phyloP scores from a whole-genome alignment of 805 yeast genomes.

The Maudiozyma serrabonitensis region DNA sequence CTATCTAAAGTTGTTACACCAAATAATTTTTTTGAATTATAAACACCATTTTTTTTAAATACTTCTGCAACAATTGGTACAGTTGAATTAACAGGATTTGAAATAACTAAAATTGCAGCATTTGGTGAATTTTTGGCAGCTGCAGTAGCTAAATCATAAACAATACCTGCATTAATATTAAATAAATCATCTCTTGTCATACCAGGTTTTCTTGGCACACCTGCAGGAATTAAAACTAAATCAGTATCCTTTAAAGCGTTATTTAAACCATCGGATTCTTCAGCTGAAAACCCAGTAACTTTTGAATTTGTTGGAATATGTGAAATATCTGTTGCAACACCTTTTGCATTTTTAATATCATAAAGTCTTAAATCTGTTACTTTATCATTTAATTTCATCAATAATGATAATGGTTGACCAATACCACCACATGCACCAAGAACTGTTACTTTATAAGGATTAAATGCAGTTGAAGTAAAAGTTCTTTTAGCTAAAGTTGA shows the following conservation, averaged over 20 bases:
- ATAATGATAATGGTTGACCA: constrained; percentile 79
- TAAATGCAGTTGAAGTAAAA: constrained; percentile 56
- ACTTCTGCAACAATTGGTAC: constrained; percentile 96
- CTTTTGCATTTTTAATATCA: constrained; percentile 88
- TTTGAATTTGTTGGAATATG: constrained; percentile 89
- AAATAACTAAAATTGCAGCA: constrained; percentile 72
- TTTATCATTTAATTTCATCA: constrained; percentile 79
- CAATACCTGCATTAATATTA: constrained; percentile 93
- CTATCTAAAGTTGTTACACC: constrained; percentile 96
- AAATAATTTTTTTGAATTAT: constrained; percentile 83
- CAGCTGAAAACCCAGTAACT: constrained; percentile 83
- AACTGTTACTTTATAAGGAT: constrained; percentile 71
- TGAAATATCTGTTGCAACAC: constrained; percentile 93
- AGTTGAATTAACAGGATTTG: constrained; percentile 96
- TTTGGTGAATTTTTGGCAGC: constrained; percentile 75
- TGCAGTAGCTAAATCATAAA: constrained; percentile 82
- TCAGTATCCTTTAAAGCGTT: constrained; percentile 64
- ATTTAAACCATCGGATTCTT: constrained; percentile 54
- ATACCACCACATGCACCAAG: constrained; percentile 90
- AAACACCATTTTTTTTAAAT: constrained; percentile 72
- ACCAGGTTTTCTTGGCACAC: constrained; percentile 98
- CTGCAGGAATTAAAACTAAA: constrained; percentile 89
- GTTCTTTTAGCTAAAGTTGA: constrained; percentile 46
- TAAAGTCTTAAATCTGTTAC: constrained; percentile 79
- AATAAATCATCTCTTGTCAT: constrained; percentile 97